Conservation (phyloP, 768 basidiomycete species). For the Russula dissimulans region DNA sequence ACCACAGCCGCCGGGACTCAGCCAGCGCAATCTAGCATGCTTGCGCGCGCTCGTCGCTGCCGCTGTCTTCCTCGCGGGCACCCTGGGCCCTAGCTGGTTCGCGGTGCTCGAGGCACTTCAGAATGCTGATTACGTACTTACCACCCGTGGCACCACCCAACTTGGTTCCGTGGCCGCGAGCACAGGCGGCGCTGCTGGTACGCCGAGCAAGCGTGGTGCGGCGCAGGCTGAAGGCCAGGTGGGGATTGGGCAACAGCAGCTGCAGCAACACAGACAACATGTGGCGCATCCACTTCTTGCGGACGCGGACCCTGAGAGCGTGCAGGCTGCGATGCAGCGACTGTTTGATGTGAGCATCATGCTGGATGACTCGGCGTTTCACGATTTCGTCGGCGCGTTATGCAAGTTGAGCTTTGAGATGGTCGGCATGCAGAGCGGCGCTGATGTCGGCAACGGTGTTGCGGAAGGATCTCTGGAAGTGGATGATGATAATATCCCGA, state of each 20-base stretch:
- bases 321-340: conserved; percentile 66
- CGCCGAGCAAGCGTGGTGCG: background rate
- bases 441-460: background rate
- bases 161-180: conserved; percentile 3
- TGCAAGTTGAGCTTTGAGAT: conserved; percentile 87
- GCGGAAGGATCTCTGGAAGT: conserved; percentile 7
- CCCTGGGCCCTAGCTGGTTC: conserved; percentile 89
- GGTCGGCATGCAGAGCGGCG: conserved; percentile 74
- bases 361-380: conserved; percentile 75
- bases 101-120: conserved; percentile 83
- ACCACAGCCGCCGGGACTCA: conserved; percentile 60
- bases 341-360: conserved; percentile 82
- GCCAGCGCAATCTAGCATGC: conserved; percentile 86
- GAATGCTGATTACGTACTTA: conserved; percentile 89
- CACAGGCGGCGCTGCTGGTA: conserved; percentile 19
- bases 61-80: conserved; percentile 74
- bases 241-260: background rate
- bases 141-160: conserved; percentile 39
- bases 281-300: conserved; percentile 44
- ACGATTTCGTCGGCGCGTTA: conserved; percentile 64
- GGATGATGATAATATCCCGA: conserved; percentile 31
- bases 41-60: conserved; percentile 72
- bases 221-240: conserved; percentile 9
- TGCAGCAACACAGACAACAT: conserved; percentile 22
- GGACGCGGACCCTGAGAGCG: conserved; percentile 68